A percentile compares a stretch with the other conserved stretches of the same genome.
These are phyloP conservation scores for Penicillium antarcticum DNA, from an alignment of 495 filamentous ascomycete genomes.

Conservation along the genomic window DNA sequence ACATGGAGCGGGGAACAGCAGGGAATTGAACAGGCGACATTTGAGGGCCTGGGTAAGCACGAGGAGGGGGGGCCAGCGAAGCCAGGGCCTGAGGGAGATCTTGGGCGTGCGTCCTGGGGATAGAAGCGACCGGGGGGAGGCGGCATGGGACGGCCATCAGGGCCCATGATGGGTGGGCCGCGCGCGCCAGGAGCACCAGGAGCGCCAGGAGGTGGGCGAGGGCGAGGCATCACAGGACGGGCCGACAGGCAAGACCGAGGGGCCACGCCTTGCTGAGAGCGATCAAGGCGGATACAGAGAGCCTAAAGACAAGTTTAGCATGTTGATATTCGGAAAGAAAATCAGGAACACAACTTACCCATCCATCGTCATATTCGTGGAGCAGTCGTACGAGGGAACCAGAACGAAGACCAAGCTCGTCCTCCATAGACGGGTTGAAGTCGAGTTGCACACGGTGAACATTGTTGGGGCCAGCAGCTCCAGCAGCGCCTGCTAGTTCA, in stretches of 20 bases:
- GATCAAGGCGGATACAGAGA: constrained; percentile 86
- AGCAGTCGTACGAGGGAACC: constrained; percentile 84
- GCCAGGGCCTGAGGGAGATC: constrained; percentile 33
- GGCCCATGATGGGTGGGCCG: constrained; percentile 48
- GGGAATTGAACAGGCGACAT: constrained; percentile 17
- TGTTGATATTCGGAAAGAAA: not conserved
- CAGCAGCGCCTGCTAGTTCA: constrained; percentile 22
- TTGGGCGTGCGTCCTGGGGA: constrained; percentile 36
- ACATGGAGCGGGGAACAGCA: constrained; percentile 31
- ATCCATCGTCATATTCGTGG: constrained; percentile 98
- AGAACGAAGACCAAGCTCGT: constrained; percentile 76
- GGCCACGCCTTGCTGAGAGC: constrained; percentile 86
- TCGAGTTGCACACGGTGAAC: constrained; percentile 94
- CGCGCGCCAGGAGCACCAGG: constrained; percentile 45
- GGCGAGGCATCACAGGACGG: constrained; percentile 84
- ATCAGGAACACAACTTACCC: constrained; percentile 59
- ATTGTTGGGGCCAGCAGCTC: constrained; percentile 44
- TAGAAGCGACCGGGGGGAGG: constrained; percentile 35
- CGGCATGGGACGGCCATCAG: constrained; percentile 46
- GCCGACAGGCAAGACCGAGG: constrained; percentile 92
- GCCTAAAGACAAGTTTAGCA: constrained; percentile 56
- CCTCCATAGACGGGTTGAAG: constrained; percentile 87
- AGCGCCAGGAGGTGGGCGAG: constrained; percentile 49
- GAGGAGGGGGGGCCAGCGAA: constrained; percentile 27
- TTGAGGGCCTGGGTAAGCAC: constrained; percentile 27